Base-by-base conservation (phyloP, 2,329 filamentous ascomycete genomes). In the Didymella pomorum region DNA sequence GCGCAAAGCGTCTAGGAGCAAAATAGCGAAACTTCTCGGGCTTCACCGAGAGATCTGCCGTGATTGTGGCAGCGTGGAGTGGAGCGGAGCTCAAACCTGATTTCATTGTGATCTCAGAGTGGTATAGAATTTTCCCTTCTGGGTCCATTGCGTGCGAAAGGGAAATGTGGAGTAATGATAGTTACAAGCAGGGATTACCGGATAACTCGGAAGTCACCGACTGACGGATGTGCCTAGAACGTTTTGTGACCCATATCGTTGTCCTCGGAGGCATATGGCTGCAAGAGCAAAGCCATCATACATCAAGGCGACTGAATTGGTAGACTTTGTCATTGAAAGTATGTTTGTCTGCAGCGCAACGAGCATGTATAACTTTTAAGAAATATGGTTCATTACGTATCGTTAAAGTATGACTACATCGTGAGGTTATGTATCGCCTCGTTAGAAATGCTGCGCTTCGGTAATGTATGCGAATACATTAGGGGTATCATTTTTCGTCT, bases 401-500 rank as follows among this genome's bases (percentile, higher is more conserved):
- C 41, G 2, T 20, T 35, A 35, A 26, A 12, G 6, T 42, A 47
- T n/a, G 16, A 28, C 21, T 42, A 52, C 42, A 37, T 41, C 12
- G n/a, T 43, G 16, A 20, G 39, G 50, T 37, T 37, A 33, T 6
- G 16, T 35, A 20, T 10, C 33, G 45, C 46, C 20, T 53, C 8
- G 9, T 18, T 33, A 26, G 12, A n/a, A 54, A 45, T 35, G 33
- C 20, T n/a, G 25, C 20, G 21, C 45, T 46, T n/a, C 23, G 10
- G 28, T 45, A 23, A 54, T 53, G 56, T 35, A 50, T 54, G 25
- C 11, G 29, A 29, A 52, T 50, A 33, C 52, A 60, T 52, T 33
- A 47, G 57, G 56, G 57, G 57, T 60, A 60, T 60, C 52, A 55
- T 55, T 55, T 50, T 50, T 60, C 45, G 21, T 46, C 33, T 39